Percentiles rank a stretch among this genome's conserved stretches.
Evolutionary conservation across 2,329 filamentous ascomycete species (phyloP).

Genomic region (Calonectria hawksworthii): DNA sequence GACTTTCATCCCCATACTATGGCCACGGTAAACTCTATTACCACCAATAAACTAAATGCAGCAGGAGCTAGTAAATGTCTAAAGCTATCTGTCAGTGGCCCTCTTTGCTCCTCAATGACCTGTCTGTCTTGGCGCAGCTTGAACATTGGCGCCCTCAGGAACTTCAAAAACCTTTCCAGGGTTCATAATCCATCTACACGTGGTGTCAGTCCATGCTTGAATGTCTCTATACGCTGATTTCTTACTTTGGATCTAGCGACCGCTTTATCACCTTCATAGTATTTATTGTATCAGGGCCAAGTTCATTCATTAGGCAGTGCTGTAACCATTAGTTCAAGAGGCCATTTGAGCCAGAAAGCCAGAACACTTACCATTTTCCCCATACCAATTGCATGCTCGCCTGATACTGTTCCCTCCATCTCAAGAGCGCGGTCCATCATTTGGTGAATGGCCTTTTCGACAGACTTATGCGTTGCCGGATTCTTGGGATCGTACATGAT

Average conservation of each 20-base stretch:
- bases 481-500: constrained; percentile 45
- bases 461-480: background rate
- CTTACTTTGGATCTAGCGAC: constrained; percentile 24
- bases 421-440: constrained; percentile 78
- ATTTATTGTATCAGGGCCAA: constrained; percentile 9
- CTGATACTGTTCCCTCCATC: constrained; percentile 77
- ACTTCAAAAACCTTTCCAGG: constrained; percentile 25
- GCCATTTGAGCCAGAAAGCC: background rate
- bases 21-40: background rate
- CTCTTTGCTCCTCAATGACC: background rate
- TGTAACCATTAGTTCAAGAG: background rate
- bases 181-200: constrained; percentile 18
- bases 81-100: background rate
- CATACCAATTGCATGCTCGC: constrained; percentile 72
- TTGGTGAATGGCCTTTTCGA: constrained; percentile 53
- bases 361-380: constrained; percentile 18
- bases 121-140: constrained; percentile 10
- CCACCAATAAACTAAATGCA: background rate
- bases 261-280: constrained; percentile 25
- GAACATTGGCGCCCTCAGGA: background rate
- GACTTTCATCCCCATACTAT: background rate
- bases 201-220: background rate
- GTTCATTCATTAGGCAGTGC: constrained; percentile 21
- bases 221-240: fast-evolving
- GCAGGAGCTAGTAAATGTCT: background rate